Conservation (phyloP, 768 basidiomycete genomes). For the Suillus occidentalis region DNA sequence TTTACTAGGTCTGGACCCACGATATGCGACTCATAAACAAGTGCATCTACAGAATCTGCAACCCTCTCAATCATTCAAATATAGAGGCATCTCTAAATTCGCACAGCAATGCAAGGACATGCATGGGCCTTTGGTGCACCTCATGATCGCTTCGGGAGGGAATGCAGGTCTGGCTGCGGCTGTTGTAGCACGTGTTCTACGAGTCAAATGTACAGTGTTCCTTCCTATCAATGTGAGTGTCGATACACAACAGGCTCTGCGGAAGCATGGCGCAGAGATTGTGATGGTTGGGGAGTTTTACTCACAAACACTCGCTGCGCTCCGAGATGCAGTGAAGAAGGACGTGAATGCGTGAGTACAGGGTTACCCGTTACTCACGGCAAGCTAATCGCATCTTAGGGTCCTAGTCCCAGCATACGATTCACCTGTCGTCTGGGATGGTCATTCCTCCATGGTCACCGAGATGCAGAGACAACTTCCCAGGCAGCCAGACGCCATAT, state of each 20-base stretch:
- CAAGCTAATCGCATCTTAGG: slow-evolving; percentile 33
- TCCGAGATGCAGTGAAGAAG: slow-evolving; percentile 42
- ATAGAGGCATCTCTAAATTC: slow-evolving; percentile 66
- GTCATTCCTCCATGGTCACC: slow-evolving; percentile 70
- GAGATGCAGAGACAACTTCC: slow-evolving; percentile 61
- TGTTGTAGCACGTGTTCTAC: slow-evolving; percentile 54
- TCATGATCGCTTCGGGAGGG: slow-evolving; percentile 74
- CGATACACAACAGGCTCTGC: slow-evolving; percentile 50
- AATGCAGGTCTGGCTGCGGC: slow-evolving; percentile 79
- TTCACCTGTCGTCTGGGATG: slow-evolving; percentile 68
- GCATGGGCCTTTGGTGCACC: slow-evolving; percentile 56
- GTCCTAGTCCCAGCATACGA: slow-evolving; percentile 75
- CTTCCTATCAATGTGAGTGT: slow-evolving; percentile 55
- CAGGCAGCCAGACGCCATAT: slow-evolving; percentile 63
- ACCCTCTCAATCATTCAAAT: slow-evolving; percentile 76
- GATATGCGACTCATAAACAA: neutral
- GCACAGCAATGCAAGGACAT: slow-evolving; percentile 48
- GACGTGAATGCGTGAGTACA: slow-evolving; percentile 54
- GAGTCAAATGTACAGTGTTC: slow-evolving; percentile 64
- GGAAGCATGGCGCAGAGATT: slow-evolving; percentile 54
- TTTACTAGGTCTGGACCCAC: neutral
- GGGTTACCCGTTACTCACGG: neutral
- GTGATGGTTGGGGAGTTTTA: slow-evolving; percentile 60
- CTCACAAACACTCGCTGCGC: slow-evolving; percentile 53
- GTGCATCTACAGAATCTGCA: slow-evolving; percentile 57